phyloP scores from a whole-genome alignment of 805 yeast species.

The Nakazawaea ernobii region DNA sequence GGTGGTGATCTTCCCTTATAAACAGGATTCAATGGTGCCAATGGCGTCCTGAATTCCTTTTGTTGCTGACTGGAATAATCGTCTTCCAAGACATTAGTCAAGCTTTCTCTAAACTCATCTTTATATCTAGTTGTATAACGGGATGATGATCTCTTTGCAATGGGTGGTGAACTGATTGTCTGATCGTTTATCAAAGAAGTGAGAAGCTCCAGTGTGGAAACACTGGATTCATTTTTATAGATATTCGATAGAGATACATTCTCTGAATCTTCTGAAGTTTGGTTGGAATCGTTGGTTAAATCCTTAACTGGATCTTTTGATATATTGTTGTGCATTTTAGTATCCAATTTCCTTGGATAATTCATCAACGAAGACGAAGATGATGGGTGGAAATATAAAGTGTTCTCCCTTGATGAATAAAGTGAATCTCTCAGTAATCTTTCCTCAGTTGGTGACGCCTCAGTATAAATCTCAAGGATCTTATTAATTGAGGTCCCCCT shows the following conservation, averaged over 20 bases:
- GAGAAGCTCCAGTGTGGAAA: slow-evolving; percentile 4
- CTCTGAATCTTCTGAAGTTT: slow-evolving; percentile 9
- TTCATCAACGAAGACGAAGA: background rate
- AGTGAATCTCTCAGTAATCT: background rate
- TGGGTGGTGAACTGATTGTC: no score
- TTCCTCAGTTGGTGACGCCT: background rate
- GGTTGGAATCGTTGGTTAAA: slow-evolving; percentile 26
- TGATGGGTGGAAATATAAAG: background rate
- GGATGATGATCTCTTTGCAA: no score
- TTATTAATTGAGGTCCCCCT: background rate
- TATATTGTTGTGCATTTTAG: slow-evolving; percentile 3
- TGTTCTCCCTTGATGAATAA: background rate
- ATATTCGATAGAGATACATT: background rate
- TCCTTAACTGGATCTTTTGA: slow-evolving; percentile 26
- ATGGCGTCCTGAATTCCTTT: no score
- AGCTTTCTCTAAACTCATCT: background rate
- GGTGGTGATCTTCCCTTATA: background rate
- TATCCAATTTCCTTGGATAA: background rate
- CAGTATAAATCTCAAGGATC: background rate
- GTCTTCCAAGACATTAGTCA: background rate
- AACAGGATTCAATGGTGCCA: background rate
- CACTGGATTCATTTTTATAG: background rate
- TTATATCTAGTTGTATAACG: no score
- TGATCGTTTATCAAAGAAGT: slow-evolving; percentile 1
- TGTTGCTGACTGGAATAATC: background rate